A percentile compares a stretch with the other conserved stretches of the same genome.
Conservation (phyloP, 2,329 filamentous ascomycete genomes). For the Diplodia sapinea region DNA sequence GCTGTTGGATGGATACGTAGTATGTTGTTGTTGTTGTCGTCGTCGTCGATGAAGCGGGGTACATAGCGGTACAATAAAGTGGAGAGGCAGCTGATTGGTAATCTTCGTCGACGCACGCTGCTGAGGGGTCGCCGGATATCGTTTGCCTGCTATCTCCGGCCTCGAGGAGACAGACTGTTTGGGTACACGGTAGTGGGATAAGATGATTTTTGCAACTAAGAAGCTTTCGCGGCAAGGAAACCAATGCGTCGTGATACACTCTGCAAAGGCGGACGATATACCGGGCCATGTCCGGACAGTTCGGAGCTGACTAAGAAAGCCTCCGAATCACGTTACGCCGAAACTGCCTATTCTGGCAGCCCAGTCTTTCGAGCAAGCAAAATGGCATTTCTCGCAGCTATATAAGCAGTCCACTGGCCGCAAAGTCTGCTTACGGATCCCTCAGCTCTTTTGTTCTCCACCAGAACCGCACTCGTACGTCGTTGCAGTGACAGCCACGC, state of each 20-base stretch:
- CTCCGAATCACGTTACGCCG: constrained; percentile 17
- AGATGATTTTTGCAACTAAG: too few relatives aligned
- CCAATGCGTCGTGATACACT: too few relatives aligned
- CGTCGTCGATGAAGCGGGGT: not conserved
- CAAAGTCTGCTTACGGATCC: not conserved
- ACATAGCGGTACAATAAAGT: not conserved
- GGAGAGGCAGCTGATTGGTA: not conserved
- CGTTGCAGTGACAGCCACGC: not conserved
- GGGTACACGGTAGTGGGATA: too few relatives aligned
- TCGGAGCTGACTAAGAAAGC: constrained; percentile 12
- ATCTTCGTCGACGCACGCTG: not conserved
- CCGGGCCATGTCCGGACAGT: not conserved
- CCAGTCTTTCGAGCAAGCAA: not conserved
- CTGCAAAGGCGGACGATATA: too few relatives aligned
- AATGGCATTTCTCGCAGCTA: not conserved
- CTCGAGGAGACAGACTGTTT: too few relatives aligned
- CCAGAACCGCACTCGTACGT: too few relatives aligned
- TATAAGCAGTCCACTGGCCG: not conserved
- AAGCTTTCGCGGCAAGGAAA: too few relatives aligned
- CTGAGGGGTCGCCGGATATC: constrained; percentile 10
- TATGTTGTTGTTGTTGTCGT: not conserved
- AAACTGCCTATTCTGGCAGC: not conserved
- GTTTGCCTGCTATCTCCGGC: not conserved
- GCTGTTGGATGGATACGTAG: not conserved
- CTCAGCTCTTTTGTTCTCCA: too few relatives aligned